Evolutionary conservation across 1,139 yeast genomes (phyloP).

Genomic region (Geotrichum histeridarum): DNA sequence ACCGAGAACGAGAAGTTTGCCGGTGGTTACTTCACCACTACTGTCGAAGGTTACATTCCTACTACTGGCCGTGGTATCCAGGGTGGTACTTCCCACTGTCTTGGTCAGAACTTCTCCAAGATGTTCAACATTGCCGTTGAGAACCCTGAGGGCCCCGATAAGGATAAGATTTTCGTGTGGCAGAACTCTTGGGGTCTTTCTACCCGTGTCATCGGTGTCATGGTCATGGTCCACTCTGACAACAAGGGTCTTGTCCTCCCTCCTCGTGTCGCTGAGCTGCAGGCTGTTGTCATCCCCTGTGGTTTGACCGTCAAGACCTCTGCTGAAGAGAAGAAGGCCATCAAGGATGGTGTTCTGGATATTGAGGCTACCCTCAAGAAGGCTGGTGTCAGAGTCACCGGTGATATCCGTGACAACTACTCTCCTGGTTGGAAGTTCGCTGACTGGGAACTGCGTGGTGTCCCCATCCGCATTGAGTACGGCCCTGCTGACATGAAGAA

Average conservation of each 20-base stretch:
- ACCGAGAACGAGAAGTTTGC: slow-evolving; percentile 98
- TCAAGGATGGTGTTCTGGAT: slow-evolving; percentile 63
- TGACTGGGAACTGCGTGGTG: slow-evolving; percentile 95
- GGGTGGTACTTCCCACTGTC: slow-evolving; percentile 97
- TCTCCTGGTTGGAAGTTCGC: slow-evolving; percentile 99
- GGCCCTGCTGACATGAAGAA: slow-evolving; percentile 93
- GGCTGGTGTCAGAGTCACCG: slow-evolving; percentile 59
- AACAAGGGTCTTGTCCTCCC: slow-evolving; percentile 97
- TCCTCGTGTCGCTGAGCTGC: slow-evolving; percentile 91
- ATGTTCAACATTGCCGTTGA: slow-evolving; percentile 96
- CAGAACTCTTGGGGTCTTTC: slow-evolving; percentile 99
- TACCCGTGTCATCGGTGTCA: slow-evolving; percentile 97
- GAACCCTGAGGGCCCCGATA: slow-evolving; percentile 71
- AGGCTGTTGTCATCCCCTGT: slow-evolving; percentile 89
- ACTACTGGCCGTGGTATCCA: slow-evolving; percentile 99
- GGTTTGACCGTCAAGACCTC: slow-evolving; percentile 87
- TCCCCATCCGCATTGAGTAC: slow-evolving; percentile 86
- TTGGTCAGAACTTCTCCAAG: slow-evolving; percentile 97
- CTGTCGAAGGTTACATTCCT: slow-evolving; percentile 94
- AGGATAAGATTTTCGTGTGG: slow-evolving; percentile 81
- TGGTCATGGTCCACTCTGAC: slow-evolving; percentile 98
- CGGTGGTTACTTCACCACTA: slow-evolving; percentile 93
- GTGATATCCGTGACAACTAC: slow-evolving; percentile 90
- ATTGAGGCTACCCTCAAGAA: slow-evolving; percentile 54
- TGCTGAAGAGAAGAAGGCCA: slow-evolving; percentile 63